A percentile compares a stretch with the other conserved stretches of the same genome.
These are phyloP conservation scores for Candida schatavii DNA, from an alignment of 805 yeast genomes.

Conservation along the genomic window DNA sequence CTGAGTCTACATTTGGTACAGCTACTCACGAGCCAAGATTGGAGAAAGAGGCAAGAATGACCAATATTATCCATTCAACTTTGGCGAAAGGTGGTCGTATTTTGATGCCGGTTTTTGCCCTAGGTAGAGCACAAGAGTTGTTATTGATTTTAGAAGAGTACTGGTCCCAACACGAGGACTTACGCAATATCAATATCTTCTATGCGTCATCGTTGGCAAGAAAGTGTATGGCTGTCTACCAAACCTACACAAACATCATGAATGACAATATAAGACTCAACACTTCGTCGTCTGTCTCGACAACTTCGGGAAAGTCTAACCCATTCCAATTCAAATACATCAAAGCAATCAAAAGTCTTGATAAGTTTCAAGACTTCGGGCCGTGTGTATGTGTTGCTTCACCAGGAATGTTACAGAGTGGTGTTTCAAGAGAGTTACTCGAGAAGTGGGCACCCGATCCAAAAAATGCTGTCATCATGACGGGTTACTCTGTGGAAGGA, in stretches of 20 bases:
- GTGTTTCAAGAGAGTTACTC: slow-evolving; percentile 83
- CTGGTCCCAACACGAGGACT: slow-evolving; percentile 82
- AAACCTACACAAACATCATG: slow-evolving; percentile 96
- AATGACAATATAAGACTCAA: slow-evolving; percentile 84
- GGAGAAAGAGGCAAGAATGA: slow-evolving; percentile 79
- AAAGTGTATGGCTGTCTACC: slow-evolving; percentile 96
- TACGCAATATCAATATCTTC: slow-evolving; percentile 78
- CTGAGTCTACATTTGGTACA: slow-evolving; percentile 97
- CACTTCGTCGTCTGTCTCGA: slow-evolving; percentile 13
- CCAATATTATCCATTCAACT: slow-evolving; percentile 80
- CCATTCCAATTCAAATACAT: slow-evolving; percentile 90
- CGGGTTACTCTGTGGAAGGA: slow-evolving; percentile 98
- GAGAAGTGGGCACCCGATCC: slow-evolving; percentile 99
- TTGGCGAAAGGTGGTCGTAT: slow-evolving; percentile 87
- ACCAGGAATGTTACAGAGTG: slow-evolving; percentile 98
- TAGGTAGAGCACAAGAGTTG: slow-evolving; percentile 95
- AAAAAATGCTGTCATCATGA: slow-evolving; percentile 78
- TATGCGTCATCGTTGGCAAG: slow-evolving; percentile 92
- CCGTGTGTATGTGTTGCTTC: slow-evolving; percentile 96
- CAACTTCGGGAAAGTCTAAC: slow-evolving; percentile 41
- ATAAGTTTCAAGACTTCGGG: slow-evolving; percentile 85
- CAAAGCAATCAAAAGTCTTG: slow-evolving; percentile 73
- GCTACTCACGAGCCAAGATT: slow-evolving; percentile 91
- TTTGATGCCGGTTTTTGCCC: slow-evolving; percentile 89
- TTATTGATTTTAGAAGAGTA: slow-evolving; percentile 89